Evolutionary conservation across 2,329 filamentous ascomycete genomes (phyloP), one percentile per base, ranked within the genome.

Genomic region (Xylaria multiplex): DNA sequence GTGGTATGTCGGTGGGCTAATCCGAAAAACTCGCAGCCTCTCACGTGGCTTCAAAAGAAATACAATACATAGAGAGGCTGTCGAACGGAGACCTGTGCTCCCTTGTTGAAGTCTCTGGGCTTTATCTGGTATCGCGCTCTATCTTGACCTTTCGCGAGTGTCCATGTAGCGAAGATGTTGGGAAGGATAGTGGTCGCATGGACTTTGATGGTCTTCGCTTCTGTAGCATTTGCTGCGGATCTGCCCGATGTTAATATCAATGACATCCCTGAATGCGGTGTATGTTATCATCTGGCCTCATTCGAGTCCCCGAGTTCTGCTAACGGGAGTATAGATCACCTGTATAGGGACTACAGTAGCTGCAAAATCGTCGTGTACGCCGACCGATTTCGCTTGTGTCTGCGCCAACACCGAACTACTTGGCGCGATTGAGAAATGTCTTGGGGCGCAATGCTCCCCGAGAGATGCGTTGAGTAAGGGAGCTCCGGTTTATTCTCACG

Each of bases 401-500:
- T 68, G 65, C 32, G 54, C 58, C 49, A 62, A 62, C 30, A 22
- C 19, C 9, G 22, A 43, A 6, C 48, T 68, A 4, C 30, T 43
- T n/a, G 30, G 16, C 13, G 58, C 48, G 40, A 59, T 68, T 30
- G 62, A 68, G 37, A 22, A 54, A 32, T 68, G 65, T 19, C 37
- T 68, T 32, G 5, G 30, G 7, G 9, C 3, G 2, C 5, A 46
- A 13, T 68, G 65, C 58, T 6, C 65, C 30, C 65, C 65, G 1
- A 55, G 65, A 37, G 65, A 68, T 14, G 65, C 62, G 16, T 65
- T 68, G 9, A 62, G 65, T 68, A 68, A 53, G 54, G 50, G 7
- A 22, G 1, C 24, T 13, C 11, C 19, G 11, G 14, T 14, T 16
- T 30, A 27, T 24, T 30, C 24, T 55, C 9, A 13, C 22, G 14